These are phyloP conservation scores for Podospora didyma DNA, from an alignment of 495 filamentous ascomycete species.

Conservation along the genomic window DNA sequence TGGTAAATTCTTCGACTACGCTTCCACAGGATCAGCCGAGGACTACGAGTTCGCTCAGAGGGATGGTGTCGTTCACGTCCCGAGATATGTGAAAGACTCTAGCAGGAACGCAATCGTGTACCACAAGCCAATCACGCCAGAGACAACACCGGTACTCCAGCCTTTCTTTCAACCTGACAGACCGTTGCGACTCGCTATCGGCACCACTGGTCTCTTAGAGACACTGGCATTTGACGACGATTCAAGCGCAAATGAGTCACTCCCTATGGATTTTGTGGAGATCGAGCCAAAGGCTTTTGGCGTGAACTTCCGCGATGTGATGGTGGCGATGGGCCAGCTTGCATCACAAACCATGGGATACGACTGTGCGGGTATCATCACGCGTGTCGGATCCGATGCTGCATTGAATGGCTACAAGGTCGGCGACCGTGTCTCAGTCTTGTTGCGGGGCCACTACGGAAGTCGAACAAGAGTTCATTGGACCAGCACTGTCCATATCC, in stretches of 20 bases:
- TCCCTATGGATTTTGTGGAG: slow-evolving; percentile 33
- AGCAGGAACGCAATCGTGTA: slow-evolving; percentile 28
- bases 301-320: slow-evolving; percentile 46
- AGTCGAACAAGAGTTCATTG: slow-evolving; percentile 11
- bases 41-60: slow-evolving; percentile 31
- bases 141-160: slow-evolving; percentile 9
- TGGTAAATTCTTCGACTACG: slow-evolving; percentile 17
- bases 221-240: slow-evolving; percentile 31
- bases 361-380: slow-evolving; percentile 46
- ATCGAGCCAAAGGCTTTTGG: slow-evolving; percentile 38
- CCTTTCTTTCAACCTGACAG: slow-evolving; percentile 27
- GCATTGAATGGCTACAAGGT: slow-evolving; percentile 33
- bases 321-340: slow-evolving; percentile 49
- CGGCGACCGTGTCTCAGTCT: slow-evolving; percentile 45
- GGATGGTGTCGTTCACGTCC: slow-evolving; percentile 20
- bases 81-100: slow-evolving; percentile 30
- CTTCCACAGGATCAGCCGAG: background rate
- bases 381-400: slow-evolving; percentile 48
- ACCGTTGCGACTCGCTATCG: slow-evolving; percentile 26
- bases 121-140: background rate
- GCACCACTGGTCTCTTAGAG: slow-evolving; percentile 28
- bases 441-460: slow-evolving; percentile 28
- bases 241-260: slow-evolving; percentile 8
- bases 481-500: slow-evolving; percentile 34
- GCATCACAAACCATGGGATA: slow-evolving; percentile 35